These are phyloP conservation scores for Naganishia friedmannii DNA, from an alignment of 768 basidiomycete species.

Conservation along the genomic window DNA sequence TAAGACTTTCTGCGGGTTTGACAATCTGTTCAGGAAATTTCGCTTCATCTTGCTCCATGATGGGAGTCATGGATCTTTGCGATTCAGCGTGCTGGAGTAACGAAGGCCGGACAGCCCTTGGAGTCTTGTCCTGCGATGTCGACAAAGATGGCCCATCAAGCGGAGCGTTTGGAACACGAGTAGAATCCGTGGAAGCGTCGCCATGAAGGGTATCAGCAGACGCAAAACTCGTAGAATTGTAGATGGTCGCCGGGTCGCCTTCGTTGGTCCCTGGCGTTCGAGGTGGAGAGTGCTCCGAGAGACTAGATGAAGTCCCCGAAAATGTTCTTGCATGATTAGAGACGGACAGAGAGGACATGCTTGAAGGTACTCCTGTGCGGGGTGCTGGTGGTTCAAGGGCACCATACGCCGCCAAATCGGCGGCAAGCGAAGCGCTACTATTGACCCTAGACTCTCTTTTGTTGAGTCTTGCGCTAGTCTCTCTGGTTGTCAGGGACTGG, in stretches of 20 bases:
- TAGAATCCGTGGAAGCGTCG: background rate
- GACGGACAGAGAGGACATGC: conserved; percentile 8
- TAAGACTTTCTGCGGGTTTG: conserved; percentile 4
- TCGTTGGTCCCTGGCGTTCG: conserved; percentile 30
- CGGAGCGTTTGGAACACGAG: background rate
- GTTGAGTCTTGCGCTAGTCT: background rate
- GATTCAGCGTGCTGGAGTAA: conserved; percentile 24
- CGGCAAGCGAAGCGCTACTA: conserved; percentile 23
- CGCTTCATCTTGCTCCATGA: conserved; percentile 27
- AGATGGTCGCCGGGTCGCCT: conserved; percentile 1
- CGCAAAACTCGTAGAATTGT: conserved; percentile 6
- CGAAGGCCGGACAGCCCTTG: conserved; percentile 12
- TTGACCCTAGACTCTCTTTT: background rate
- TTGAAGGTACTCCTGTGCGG: conserved; percentile 6
- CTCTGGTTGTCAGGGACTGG: background rate
- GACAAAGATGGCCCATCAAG: background rate
- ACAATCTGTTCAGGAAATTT: background rate
- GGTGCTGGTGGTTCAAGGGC: background rate
- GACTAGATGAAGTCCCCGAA: conserved; percentile 27
- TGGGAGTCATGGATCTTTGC: conserved; percentile 18
- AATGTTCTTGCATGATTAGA: conserved; percentile 30
- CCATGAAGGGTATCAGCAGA: conserved; percentile 8
- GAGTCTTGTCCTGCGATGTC: conserved; percentile 5
- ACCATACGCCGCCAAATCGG: conserved; percentile 18
- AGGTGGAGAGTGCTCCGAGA: conserved; percentile 28